Evolutionary conservation across 169 alveolate genomes (phyloP).

Genomic region (Miamiensis avidus): DNA sequence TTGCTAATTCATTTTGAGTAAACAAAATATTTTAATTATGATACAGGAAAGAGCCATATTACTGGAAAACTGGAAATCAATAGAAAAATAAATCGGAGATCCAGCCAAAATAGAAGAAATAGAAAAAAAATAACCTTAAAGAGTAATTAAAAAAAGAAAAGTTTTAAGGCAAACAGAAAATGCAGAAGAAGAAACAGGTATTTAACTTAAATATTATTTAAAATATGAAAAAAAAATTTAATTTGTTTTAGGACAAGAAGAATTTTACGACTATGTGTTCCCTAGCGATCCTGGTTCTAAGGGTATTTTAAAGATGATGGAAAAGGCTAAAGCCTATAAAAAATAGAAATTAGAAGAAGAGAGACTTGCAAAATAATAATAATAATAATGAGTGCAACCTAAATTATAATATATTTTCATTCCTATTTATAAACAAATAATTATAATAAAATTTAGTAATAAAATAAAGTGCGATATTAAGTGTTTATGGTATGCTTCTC

Average conservation of each 20-base stretch:
- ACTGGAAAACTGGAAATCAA: constrained; percentile 65
- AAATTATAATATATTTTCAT: no score
- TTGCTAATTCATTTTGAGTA: constrained; percentile 2
- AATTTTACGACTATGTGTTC: constrained; percentile 76
- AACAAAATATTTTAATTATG: constrained; percentile 22
- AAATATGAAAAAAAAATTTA: constrained; percentile 29
- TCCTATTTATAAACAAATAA: no score
- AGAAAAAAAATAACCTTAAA: constrained; percentile 61
- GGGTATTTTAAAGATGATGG: background rate
- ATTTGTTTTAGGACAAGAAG: constrained; percentile 72
- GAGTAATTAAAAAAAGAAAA: constrained; percentile 73
- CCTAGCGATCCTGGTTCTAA: constrained; percentile 63
- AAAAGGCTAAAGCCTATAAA: background rate
- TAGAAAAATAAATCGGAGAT: constrained; percentile 62
- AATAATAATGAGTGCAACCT: no score
- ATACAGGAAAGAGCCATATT: constrained; percentile 71
- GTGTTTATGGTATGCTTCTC: no score
- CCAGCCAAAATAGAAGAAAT: constrained; percentile 56
- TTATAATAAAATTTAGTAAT: no score
- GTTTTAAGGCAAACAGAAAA: constrained; percentile 54
- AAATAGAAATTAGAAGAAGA: background rate
- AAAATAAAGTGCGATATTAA: no score
- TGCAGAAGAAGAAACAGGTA: constrained; percentile 69
- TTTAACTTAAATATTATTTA: constrained; percentile 39
- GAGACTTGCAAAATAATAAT: background rate